Base-by-base conservation (phyloP, 2,329 filamentous ascomycete species). In the Trichoderma brevicompactum region DNA sequence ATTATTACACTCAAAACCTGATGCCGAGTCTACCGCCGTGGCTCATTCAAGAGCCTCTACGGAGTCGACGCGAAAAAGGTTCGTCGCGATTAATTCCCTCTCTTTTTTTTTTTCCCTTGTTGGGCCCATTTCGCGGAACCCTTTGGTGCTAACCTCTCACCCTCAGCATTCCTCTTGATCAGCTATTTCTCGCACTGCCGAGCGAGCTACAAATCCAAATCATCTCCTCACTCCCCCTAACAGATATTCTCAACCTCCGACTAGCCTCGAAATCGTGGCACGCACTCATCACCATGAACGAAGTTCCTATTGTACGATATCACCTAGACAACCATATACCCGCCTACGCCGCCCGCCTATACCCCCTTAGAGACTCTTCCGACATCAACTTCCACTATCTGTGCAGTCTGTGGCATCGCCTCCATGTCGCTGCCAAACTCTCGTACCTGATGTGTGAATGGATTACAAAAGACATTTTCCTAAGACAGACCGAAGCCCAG, bases 401-500 rank as follows among this genome's bases (percentile, higher is more conserved):
- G 0, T 89, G 87, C 70, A 83, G 86, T 19, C 77, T 89, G 69
- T 89, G 87, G 87, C 87, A 89, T 72, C 83, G 87, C 17, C 75
- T 89, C 1, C 86, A 89, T 70, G 86, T 89, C 32, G 85, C 87
- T 12, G 82, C 85, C 9, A 89, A 89, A 73, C 74, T 89, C 13
- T 83, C 87, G 0, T 82, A 81, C 65, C 76, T 87, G 60, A 89
- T 89, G 75, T 86, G 85, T 68, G 84, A 87, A 69, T 86, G 87
- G 82, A 85, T 87, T 13, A 87, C 84, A 3, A 88, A 87, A 69
- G 87, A 89, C 67, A 87, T 89, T 12, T 89, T 89, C 68, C 73
- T 89, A 15, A 79, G 85, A 59, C 84, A 80, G 17, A 86, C 85
- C 0, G 84, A 85, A 66, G 75, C 80, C 4, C 82, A 87, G 71